Base-by-base conservation (phyloP, 2,329 filamentous ascomycete species). In the Aspergillus aculeatus region DNA sequence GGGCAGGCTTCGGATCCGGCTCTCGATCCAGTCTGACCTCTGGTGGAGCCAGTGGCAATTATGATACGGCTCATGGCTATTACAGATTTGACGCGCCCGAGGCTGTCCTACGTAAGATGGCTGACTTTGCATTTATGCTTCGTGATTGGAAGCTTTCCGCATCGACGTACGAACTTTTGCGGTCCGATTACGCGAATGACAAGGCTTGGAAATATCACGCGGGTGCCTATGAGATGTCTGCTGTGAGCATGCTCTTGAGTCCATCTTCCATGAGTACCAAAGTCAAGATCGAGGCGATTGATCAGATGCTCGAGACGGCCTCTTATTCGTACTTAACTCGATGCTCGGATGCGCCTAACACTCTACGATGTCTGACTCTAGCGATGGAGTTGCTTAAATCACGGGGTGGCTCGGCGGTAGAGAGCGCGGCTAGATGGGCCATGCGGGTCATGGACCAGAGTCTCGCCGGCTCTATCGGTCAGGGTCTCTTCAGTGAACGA, bases 171-270 rank as follows among this genome's bases (percentile, higher is more conserved):
- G 94, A 99, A 59, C 84, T 99, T 5, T 79, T 99, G 9, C 86
- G 92, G 56, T 85, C 88, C 7, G 96, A 99, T 73, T 99, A 94
- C 74, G 88, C 87, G 71, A 95, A 95, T 72, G 93, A 97, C 73
- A 98, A 98, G 75, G 96, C 95, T 1, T 99, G 95, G 95, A 91
- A 87, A 68, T 91, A 98, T 71, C 92, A 97, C 72, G 95, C 95
- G 0, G 94, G 91, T 3, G 89, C 91, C 1, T 94, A 96, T 73
- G 95, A 99, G 79, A 98, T 99, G 94, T 89, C 90, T 31, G 93
- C 91, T 5, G 79, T 97, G 12, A 91, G 91, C 68, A 85, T 91
- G 47, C 84, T 99, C 35, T 83, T 99, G 61, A 88, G 89, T 68
- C 87, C 91, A 0, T 85, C 90, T 61, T 83, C 84, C 16, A 80